These are phyloP conservation scores for Solanum sejunctum DNA, from an alignment of 257 asterid genomes.

Conservation along the genomic window DNA sequence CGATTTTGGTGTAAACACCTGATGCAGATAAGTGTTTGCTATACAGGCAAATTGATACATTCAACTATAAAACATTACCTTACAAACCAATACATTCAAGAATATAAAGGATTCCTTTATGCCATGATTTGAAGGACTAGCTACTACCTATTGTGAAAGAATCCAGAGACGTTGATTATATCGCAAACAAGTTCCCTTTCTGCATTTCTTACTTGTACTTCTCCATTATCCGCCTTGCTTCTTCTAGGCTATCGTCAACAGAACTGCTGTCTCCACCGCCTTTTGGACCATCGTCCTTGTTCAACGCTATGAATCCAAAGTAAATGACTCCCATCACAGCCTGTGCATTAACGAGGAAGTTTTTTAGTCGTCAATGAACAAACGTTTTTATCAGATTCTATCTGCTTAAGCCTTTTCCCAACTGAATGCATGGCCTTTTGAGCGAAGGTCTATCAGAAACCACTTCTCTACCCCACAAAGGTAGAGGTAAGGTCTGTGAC, in stretches of 20 bases:
- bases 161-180: neutral
- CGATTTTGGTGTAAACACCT: neutral
- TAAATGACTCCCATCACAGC: conserved; percentile 90
- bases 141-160: neutral
- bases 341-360: conserved; percentile 22
- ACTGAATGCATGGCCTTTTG: neutral
- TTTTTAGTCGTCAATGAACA: neutral
- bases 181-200: neutral
- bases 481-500: neutral
- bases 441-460: neutral
- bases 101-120: neutral
- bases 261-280: conserved; percentile 35
- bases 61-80: neutral
- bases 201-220: conserved; percentile 50
- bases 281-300: conserved; percentile 72
- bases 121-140: neutral
- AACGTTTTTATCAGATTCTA: neutral
- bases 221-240: conserved; percentile 89
- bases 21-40: neutral
- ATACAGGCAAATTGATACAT: neutral
- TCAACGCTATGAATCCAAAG: conserved; percentile 68
- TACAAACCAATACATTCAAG: neutral
- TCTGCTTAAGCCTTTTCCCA: neutral
- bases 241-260: conserved; percentile 78
- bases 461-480: neutral